Evolutionary conservation across 257 asterid species (phyloP).

Genomic region (Lithospermum erythrorhizon): DNA sequence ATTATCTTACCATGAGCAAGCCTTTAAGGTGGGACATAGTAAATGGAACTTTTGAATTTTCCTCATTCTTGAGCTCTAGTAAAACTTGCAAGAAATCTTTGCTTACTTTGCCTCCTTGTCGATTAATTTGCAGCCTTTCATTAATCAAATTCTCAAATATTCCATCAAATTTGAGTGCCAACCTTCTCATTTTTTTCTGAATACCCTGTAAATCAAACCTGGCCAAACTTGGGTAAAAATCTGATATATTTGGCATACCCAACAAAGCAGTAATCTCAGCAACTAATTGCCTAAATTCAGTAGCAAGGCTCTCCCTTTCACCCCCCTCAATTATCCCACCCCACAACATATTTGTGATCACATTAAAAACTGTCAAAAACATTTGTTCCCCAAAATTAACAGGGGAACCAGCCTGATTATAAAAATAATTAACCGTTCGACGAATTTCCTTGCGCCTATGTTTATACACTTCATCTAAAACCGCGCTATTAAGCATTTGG

Average conservation of each 20-base stretch:
- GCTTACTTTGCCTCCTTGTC: conserved; percentile 7
- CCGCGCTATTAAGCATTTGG: conserved; percentile 43
- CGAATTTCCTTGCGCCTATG: conserved; percentile 43
- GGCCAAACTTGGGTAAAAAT: conserved; percentile 54
- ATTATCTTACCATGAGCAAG: conserved; percentile 60
- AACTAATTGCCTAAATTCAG: conserved; percentile 50
- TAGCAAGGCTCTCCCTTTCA: conserved; percentile 40
- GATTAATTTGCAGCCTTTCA: conserved; percentile 21
- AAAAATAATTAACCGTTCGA: conserved; percentile 27
- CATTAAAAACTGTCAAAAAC: conserved; percentile 57
- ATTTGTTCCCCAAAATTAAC: conserved; percentile 54
- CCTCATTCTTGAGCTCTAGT: conserved; percentile 37
- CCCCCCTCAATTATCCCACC: conserved; percentile 54
- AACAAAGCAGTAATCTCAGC: conserved; percentile 37
- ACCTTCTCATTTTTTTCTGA: conserved; percentile 32
- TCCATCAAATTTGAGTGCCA: conserved; percentile 36
- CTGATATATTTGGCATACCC: conserved; percentile 54
- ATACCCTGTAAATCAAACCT: conserved; percentile 62
- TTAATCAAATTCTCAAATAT: conserved; percentile 48
- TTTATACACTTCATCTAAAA: conserved; percentile 43
- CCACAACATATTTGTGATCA: conserved; percentile 73
- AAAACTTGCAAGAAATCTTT: conserved; percentile 60
- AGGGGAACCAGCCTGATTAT: conserved; percentile 20
- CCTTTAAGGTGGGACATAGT: conserved; percentile 61
- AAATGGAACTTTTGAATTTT: conserved; percentile 37